Base-by-base conservation (phyloP, 768 basidiomycete genomes). In the Scleroderma citrinum region DNA sequence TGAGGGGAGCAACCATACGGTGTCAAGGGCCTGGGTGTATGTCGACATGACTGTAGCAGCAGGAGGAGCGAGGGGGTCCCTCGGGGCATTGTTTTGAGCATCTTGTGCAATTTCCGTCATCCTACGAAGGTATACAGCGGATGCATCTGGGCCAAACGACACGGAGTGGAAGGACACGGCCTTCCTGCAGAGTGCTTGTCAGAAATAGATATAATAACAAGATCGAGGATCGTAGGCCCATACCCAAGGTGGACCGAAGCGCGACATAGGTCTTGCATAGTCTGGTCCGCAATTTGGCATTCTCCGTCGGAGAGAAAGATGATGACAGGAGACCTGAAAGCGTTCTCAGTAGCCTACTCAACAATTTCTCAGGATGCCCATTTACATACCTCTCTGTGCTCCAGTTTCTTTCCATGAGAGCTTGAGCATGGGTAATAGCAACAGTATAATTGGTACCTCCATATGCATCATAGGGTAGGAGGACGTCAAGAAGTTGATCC, bases 131-230 rank as follows among this genome's bases (percentile, higher is more conserved):
- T 50, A 39, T 1, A 17, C 31, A 34, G 36, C 46, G 8, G 23
- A 54, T 31, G 5, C 21, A 35, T 60, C 49, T 2, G 63, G 59
- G 2, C 76, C 78, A 49, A 79, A 79, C 0, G 73, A 68, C 16
- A 79, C 73, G 0, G 76, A 59, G 41, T 80, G 77, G 53, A 79
- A 73, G 1, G 76, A 76, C 1, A 79, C 60, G 3, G 76, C 68
- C 60, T 74, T 74, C 11, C 77, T 78, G 26, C 23, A 21, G 12
- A 34, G 20, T 36, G 12, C 35, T 26, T 35, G 20, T 7, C 21
- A 7, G 5, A 16, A 30, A 42, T 13, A 17, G 39, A 32, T 20
- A n/a, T 11, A 70, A 59, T 52, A 3, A 78, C 77, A n/a, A 78
- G 6, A 6, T 13, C 21, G 12, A 3, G 40, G 40, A 16, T 8